These are phyloP conservation scores for Sporormia fimetaria DNA, from an alignment of 495 filamentous ascomycete species.

Conservation along the genomic window DNA sequence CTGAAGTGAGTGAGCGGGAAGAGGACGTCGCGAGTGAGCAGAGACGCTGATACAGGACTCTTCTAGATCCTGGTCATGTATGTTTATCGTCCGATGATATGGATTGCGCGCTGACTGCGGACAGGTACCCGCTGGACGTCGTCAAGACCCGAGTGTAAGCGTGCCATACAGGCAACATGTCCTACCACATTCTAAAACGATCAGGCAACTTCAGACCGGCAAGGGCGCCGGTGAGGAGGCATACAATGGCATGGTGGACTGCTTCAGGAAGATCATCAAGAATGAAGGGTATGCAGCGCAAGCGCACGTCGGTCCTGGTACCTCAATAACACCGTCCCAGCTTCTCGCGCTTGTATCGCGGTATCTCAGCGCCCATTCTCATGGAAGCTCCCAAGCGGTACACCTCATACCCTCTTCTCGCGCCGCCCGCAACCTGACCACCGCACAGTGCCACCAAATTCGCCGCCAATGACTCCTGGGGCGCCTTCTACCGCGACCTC, in stretches of 20 bases:
- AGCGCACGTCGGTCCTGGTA: neutral
- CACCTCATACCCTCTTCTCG: neutral
- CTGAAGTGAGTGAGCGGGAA: slow-evolving; percentile 52
- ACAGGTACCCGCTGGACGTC: slow-evolving; percentile 94
- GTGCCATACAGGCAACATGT: neutral
- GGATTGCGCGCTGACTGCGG: slow-evolving; percentile 11
- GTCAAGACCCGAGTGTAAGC: slow-evolving; percentile 94
- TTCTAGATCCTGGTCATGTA: slow-evolving; percentile 78
- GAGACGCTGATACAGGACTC: slow-evolving; percentile 16
- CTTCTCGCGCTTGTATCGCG: slow-evolving; percentile 81
- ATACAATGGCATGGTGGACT: slow-evolving; percentile 96
- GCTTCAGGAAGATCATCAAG: slow-evolving; percentile 88
- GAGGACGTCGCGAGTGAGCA: neutral
- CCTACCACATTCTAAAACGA: slow-evolving; percentile 9
- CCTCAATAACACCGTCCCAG: slow-evolving; percentile 35
- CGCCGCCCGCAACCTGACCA: slow-evolving; percentile 2
- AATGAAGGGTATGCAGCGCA: slow-evolving; percentile 68
- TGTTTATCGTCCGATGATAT: slow-evolving; percentile 20
- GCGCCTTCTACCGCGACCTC: slow-evolving; percentile 70
- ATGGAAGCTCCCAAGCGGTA: slow-evolving; percentile 95
- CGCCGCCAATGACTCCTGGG: slow-evolving; percentile 97
- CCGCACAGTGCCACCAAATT: slow-evolving; percentile 77
- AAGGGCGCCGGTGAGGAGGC: slow-evolving; percentile 55
- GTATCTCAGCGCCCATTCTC: slow-evolving; percentile 88
- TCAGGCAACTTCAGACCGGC: slow-evolving; percentile 77